Percentiles rank a stretch among this genome's conserved stretches.
These are phyloP conservation scores for Castanea mollissima DNA, from an alignment of 306 rosid species.

Conservation along the genomic window DNA sequence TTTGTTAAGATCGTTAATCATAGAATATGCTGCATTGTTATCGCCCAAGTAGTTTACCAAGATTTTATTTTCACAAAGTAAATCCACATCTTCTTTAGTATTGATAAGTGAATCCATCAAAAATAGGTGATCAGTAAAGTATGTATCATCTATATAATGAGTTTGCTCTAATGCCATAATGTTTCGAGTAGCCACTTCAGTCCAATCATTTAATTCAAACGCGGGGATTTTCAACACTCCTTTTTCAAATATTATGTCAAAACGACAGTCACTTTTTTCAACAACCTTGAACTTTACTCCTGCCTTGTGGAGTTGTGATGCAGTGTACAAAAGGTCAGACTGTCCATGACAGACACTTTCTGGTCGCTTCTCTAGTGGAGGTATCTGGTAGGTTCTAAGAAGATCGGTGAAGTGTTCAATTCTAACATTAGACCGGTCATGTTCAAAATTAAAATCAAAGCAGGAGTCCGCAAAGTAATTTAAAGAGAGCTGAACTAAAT, in stretches of 20 bases:
- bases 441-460: accelerated
- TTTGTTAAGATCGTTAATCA: background rate
- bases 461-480: accelerated
- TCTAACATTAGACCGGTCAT: no score
- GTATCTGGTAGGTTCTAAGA: no score
- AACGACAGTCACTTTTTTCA: no score
- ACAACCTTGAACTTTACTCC: no score
- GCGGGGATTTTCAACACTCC: no score
- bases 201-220: no score
- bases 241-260: no score
- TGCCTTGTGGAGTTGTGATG: no score
- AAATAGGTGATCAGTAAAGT: background rate
- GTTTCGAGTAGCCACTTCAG: no score
- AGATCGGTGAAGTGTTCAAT: no score
- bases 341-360: accelerated
- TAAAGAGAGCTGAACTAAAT: accelerated
- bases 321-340: no score
- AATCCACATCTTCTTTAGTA: background rate
- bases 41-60: constrained; percentile 23
- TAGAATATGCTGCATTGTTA: constrained; percentile 5
- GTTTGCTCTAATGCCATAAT: background rate
- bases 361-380: no score
- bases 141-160: background rate
- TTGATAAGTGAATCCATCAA: background rate
- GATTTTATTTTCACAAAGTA: constrained; percentile 24